These are phyloP conservation scores for Mycocentrospora acerina DNA, from an alignment of 2,329 filamentous ascomycete genomes.

Conservation along the genomic window DNA sequence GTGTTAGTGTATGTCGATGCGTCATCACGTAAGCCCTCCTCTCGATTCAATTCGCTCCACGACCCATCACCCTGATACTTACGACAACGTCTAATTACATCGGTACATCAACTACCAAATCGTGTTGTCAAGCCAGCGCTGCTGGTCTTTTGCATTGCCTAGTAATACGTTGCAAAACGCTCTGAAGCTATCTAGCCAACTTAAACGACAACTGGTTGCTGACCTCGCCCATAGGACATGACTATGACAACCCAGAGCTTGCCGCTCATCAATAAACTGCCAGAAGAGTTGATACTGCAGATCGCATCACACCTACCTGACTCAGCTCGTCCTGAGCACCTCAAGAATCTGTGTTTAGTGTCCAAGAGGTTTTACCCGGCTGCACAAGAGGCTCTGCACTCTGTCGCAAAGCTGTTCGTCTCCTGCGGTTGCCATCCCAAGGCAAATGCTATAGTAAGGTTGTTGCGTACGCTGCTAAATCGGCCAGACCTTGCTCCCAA, in stretches of 20 bases:
- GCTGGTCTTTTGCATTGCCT: too few relatives aligned
- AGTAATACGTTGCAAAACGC: too few relatives aligned
- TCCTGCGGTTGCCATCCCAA: conserved; percentile 18
- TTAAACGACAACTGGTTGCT: too few relatives aligned
- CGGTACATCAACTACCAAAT: too few relatives aligned
- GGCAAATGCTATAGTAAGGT: conserved; percentile 16
- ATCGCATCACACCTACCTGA: conserved; percentile 16
- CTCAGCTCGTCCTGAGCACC: conserved; percentile 9
- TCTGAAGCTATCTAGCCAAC: too few relatives aligned
- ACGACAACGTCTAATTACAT: too few relatives aligned
- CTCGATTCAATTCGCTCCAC: too few relatives aligned
- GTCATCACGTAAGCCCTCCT: too few relatives aligned
- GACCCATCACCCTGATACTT: too few relatives aligned
- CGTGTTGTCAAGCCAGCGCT: too few relatives aligned
- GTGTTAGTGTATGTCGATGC: too few relatives aligned
- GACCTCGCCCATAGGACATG: too few relatives aligned
- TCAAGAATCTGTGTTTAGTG: conserved; percentile 16
- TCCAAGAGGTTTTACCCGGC: conserved; percentile 18
- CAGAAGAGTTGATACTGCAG: conserved; percentile 23
- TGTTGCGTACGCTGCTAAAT: conserved; percentile 24
- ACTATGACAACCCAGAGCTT: neutral
- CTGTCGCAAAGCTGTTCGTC: conserved; percentile 13
- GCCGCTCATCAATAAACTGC: conserved; percentile 16
- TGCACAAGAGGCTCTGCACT: conserved; percentile 20
- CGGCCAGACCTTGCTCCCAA: conserved; percentile 23